Percentiles rank a stretch among this genome's conserved stretches.
phyloP scores from a whole-genome alignment of 169 alveolate species.

The Eimeria maxima region DNA sequence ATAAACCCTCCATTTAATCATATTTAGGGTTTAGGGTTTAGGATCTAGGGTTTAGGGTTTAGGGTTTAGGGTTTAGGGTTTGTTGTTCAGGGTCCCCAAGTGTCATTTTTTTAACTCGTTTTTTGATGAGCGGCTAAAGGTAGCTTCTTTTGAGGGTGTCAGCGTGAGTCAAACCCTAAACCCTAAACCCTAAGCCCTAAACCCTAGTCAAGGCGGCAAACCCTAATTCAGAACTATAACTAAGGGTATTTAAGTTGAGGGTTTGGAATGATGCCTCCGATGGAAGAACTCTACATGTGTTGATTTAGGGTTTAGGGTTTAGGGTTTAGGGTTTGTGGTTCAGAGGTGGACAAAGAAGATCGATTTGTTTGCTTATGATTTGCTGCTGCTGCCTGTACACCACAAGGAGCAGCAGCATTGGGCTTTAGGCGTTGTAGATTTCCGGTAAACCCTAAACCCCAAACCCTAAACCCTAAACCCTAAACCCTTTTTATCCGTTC shows the following conservation, averaged over 20 bases:
- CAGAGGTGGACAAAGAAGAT: no score
- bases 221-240: no score
- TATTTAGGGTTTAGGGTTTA: background rate
- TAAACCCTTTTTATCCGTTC: background rate
- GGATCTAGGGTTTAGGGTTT: slow-evolving; percentile 35
- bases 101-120: background rate
- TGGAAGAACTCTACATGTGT: no score
- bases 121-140: background rate
- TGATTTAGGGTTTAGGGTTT: slow-evolving; percentile 31
- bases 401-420: background rate
- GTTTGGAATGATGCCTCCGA: no score
- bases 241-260: no score
- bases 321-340: slow-evolving; percentile 27
- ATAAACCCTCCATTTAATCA: background rate
- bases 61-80: slow-evolving; percentile 50
- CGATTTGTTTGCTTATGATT: no score
- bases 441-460: background rate
- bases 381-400: slow-evolving; percentile 26
- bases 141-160: no score
- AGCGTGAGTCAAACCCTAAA: no score
- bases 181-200: no score
- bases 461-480: background rate
- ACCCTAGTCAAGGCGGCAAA: no score
- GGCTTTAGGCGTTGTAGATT: background rate
- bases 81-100: slow-evolving; percentile 16